Base-by-base conservation (phyloP, 306 rosid genomes). In the Vigna angularis region DNA sequence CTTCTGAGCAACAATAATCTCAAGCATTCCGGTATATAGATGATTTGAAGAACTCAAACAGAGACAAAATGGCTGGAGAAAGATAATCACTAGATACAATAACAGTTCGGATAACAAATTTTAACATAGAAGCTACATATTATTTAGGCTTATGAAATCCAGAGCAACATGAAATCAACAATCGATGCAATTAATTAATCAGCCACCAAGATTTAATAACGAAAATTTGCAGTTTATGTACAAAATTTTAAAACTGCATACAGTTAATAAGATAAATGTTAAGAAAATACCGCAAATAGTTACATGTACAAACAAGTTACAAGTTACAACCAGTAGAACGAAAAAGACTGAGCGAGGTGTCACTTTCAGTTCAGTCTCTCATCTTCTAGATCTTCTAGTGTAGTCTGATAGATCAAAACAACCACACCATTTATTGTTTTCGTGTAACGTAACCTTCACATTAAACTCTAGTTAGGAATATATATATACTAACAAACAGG, bases 331-430 rank as follows among this genome's bases (percentile, higher is more conserved):
- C 12, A 9, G 42, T 5, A 42, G 61, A 79, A 76, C 34, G 47
- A 74, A 55, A 70, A 61, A 56, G 78, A 67, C 66, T 59, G 55
- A 56, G 1, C 34, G 15, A 32, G 30, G 36, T 68, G 42, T 59
- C 64, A 16, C 52, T 62, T 68, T 74, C 42, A 14, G 42, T 28
- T 59, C 74, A 32, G 59, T 49, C 74, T 45, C 74, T 71, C 56
- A n/a, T 74, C 79, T 64, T 24, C 2, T 24, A 24, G 26, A 24
- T 24, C 26, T 24, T 45, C 68, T 10, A 20, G n/a, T 11, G 66
- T n/a, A 3, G 65, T 79, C 50, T 68, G 62, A 78, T 36, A 9
- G 40, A 72, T 72, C 73, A 12, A 30, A 70, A 79, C 49, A 75
- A 57, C 13, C 26, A 32, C 17, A 42, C 66, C 73, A 73, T 66